These are phyloP conservation scores for Leptodermis oblonga DNA, from an alignment of 257 asterid species.

Conservation along the genomic window DNA sequence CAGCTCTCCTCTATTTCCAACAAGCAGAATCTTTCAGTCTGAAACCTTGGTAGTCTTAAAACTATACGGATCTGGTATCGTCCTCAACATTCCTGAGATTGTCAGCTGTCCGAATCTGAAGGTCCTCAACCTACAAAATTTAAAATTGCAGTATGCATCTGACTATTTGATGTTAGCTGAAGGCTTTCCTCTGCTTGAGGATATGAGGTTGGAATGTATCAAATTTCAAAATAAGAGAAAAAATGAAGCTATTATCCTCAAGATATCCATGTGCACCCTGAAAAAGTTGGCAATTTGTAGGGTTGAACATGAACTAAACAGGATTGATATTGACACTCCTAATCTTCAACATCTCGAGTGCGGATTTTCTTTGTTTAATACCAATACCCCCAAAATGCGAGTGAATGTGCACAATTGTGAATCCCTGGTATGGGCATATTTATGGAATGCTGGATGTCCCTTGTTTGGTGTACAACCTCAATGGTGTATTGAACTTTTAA, in stretches of 20 bases:
- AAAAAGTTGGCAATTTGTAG: not conserved
- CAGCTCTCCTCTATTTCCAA: not conserved
- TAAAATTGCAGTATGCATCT: not conserved
- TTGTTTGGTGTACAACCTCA: not conserved
- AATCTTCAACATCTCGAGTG: not conserved
- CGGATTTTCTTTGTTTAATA: too few species aligned
- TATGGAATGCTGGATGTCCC: not conserved
- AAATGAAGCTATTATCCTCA: not conserved
- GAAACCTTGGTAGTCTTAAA: not conserved
- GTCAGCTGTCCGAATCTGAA: not conserved
- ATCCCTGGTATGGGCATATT: not conserved
- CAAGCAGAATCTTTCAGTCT: not conserved
- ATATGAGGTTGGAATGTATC: not conserved
- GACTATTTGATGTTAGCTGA: not conserved
- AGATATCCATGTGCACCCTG: not conserved
- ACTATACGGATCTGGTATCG: not conserved
- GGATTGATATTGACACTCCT: not conserved
- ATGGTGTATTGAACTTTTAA: not conserved
- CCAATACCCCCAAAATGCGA: not conserved
- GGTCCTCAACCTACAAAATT: not conserved
- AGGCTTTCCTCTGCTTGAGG: not conserved
- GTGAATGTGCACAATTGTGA: not conserved
- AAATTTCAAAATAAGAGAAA: not conserved
- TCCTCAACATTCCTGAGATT: not conserved
- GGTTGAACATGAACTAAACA: too few species aligned